Conservation (phyloP, 1,284 basidiomycete species). For the Limonomyces culmigenus region DNA sequence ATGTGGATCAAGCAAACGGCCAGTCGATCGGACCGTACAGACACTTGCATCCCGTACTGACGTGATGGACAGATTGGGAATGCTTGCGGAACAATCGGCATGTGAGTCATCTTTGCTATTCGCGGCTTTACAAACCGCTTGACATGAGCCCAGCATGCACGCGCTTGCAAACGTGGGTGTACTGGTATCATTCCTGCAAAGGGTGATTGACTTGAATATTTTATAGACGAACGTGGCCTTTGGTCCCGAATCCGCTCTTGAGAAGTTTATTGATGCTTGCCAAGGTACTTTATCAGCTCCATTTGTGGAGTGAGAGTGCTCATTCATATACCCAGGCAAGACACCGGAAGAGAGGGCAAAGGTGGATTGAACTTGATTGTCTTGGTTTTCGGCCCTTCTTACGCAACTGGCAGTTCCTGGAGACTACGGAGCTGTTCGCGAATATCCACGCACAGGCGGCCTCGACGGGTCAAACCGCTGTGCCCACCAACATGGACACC, state of each 20-base stretch:
- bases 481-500: constrained; percentile 25
- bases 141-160: constrained; percentile 31
- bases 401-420: too few relatives aligned
- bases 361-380: not conserved
- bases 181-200: constrained; percentile 1
- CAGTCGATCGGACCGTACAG: too few relatives aligned
- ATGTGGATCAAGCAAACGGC: constrained; percentile 62
- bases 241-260: constrained; percentile 35
- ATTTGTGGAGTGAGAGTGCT: not conserved
- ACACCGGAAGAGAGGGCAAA: constrained; percentile 58
- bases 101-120: constrained; percentile 15
- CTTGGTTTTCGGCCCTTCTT: too few relatives aligned
- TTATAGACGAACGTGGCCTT: constrained; percentile 39
- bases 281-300: constrained; percentile 11
- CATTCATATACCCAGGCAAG: constrained; percentile 21
- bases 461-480: constrained; percentile 48
- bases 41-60: too few relatives aligned
- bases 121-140: not conserved
- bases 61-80: constrained; percentile 74
- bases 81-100: constrained; percentile 80
- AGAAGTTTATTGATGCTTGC: constrained; percentile 46
- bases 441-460: constrained; percentile 61
- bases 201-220: not conserved
- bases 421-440: constrained; percentile 60
- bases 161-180: constrained; percentile 47